Evolutionary conservation across 306 rosid species (phyloP).

Genomic region (Trifolium fragiferum): DNA sequence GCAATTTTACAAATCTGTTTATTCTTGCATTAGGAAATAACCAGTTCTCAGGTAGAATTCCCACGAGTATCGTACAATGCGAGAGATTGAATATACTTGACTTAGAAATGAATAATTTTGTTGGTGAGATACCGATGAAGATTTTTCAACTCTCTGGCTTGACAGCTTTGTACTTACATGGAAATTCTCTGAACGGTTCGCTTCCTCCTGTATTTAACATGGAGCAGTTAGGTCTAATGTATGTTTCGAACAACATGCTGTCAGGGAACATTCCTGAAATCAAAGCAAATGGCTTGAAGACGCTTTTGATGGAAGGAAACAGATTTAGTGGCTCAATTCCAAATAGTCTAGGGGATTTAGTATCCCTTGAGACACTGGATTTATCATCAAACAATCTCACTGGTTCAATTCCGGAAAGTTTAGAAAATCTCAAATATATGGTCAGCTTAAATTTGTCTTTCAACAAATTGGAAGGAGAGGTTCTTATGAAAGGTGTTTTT

Average conservation of each 20-base stretch:
- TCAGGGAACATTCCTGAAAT: constrained; percentile 44
- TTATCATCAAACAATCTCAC: constrained; percentile 53
- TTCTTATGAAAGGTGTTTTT: constrained; percentile 47
- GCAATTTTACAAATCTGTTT: constrained; percentile 43
- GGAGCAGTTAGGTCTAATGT: constrained; percentile 39
- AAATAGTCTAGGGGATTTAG: constrained; percentile 35
- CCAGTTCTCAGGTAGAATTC: constrained; percentile 45
- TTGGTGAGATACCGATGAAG: constrained; percentile 46
- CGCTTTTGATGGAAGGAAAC: constrained; percentile 43
- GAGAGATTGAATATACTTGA: not conserved
- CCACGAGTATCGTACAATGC: constrained; percentile 44
- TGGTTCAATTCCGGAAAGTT: constrained; percentile 44
- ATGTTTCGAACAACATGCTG: constrained; percentile 40
- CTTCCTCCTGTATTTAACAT: constrained; percentile 39
- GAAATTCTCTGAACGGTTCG: constrained; percentile 45
- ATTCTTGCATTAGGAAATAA: constrained; percentile 20
- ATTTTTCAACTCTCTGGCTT: constrained; percentile 46
- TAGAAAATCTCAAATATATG: constrained; percentile 40
- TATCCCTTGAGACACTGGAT: constrained; percentile 45
- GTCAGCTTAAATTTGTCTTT: constrained; percentile 48
- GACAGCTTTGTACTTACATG: constrained; percentile 1
- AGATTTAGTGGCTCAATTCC: constrained; percentile 49
- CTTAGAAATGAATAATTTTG: constrained; percentile 38
- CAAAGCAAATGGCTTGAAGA: constrained; percentile 10
- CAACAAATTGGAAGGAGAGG: constrained; percentile 52